phyloP scores from a whole-genome alignment of 2,329 filamentous ascomycete species.

The Aspergillus sclerotialis region DNA sequence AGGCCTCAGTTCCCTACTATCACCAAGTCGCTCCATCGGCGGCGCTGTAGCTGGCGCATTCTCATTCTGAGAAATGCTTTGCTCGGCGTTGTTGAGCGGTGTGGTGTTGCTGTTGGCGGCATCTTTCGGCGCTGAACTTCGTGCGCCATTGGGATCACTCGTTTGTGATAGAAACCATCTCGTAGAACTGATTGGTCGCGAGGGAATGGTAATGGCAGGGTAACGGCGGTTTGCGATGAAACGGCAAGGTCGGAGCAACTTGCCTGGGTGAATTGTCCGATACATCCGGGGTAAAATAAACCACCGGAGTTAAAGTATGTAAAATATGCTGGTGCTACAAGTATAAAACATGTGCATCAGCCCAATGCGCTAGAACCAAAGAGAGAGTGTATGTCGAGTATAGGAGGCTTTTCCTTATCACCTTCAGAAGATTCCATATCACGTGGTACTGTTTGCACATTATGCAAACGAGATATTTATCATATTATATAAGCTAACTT shows the following conservation, averaged over 20 bases:
- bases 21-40: conserved; percentile 9
- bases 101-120: conserved; percentile 12
- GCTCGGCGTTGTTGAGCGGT: conserved; percentile 10
- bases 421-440: no score
- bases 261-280: conserved; percentile 31
- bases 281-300: conserved; percentile 24
- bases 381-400: no score
- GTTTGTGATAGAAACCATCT: conserved; percentile 21
- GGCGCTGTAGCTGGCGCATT: conserved; percentile 7
- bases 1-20: conserved; percentile 20
- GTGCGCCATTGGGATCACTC: conserved; percentile 19
- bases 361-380: no score
- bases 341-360: conserved; percentile 11
- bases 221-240: conserved; percentile 31
- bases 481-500: no score
- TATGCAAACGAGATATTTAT: no score
- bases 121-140: conserved; percentile 14
- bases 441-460: no score
- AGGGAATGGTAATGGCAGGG: conserved; percentile 17
- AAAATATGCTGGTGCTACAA: conserved; percentile 12
- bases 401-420: no score
- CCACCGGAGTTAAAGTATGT: conserved; percentile 16
- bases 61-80: conserved; percentile 8
- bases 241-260: conserved; percentile 31
- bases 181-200: conserved; percentile 29